Evolutionary conservation across 1,284 basidiomycete species (phyloP), one percentile per base, ranked within the genome.

Genomic region (Ustilago loliicola): DNA sequence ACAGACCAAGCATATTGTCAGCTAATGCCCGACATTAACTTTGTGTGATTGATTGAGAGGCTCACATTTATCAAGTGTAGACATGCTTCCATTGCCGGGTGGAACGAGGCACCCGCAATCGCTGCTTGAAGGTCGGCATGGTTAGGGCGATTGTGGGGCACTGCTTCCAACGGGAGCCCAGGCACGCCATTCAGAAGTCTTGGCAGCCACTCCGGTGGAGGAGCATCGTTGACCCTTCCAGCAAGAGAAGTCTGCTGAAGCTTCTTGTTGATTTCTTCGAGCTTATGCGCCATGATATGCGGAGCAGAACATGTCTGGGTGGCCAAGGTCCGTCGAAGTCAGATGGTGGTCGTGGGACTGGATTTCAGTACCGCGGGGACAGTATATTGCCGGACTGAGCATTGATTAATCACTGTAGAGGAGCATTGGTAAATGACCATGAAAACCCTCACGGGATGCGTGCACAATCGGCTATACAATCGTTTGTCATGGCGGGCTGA

Each of bases 51-150:
- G 32, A 3, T 25, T 2, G 1, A 25, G 40, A 17, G 4, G 13
- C 70, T 72, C 40, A 72, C 70, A 60, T 72, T 72, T 45, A 72
- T 72, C 56, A 72, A 45, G 25, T 72, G 70, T 17, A 72, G 59
- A 42, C 63, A 66, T 27, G 70, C 70, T 29, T 72, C 64, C 23
- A 72, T 63, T 4, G 64, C 63, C 0, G 70, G 64, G 38, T 72
- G 70, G 34, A 59, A 53, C 21, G 70, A 48, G 15, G 50, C 60
- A 23, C 55, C 64, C 11, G 70, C 64, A 3, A 72, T 72, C 3
- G 11, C 51, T 15, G 27, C 50, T 30, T 72, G 70, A 15, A 72
- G 30, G 17, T 66, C 60, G 10, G 70, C 63, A n/a, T 60, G 56
- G 1, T 48, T 55, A 13, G 69, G 56, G 10, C 58, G 52, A 2